Evolutionary conservation across 1,139 yeast genomes (phyloP), one percentile per base, ranked within the genome.

Genomic region (Taphrina pruni): DNA sequence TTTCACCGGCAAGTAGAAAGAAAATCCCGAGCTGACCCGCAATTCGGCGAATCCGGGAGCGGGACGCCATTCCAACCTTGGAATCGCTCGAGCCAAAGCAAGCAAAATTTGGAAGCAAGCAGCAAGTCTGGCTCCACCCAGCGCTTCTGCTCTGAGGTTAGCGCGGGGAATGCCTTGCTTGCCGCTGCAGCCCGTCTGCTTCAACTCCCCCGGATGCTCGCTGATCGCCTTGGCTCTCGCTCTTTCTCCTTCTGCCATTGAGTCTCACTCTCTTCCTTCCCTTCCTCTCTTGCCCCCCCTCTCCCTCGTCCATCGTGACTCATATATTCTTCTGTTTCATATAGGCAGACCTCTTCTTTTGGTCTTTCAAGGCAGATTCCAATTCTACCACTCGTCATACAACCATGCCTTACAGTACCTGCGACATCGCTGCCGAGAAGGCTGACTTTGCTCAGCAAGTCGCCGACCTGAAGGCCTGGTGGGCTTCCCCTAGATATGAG

Each of bases 401-500:
- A 43, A 45, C 6, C 38, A 73, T 73, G 75, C 82, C 85, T 71
- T 84, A 83, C 81, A 78, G 88, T 62, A 79, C 82, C 74, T 85
- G 87, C 73, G 83, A 86, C 78, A 74, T 86, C 62, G 81, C 85
- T 76, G 82, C 83, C 74, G 94, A 89, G 80, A 90, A 88, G 76
- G 79, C 79, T 73, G 82, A 82, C 77, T 90, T 84, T 84, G 86
- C 88, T 76, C 80, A 83, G 66, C 92, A 91, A 78, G 89, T 90
- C 71, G 82, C 84, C 65, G 89, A 87, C 66, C 88, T 93, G 76
- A 85, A 88, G 74, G 78, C 87, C 77, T 93, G 98, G 98, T 93
- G 98, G 98, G 77, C 88, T 11, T 85, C 88, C 76, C 95, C 97
- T 73, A 89, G 99, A 80, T 93, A 97, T 97, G 82, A 81, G 72